Conservation (phyloP, 2,329 filamentous ascomycete genomes). For the Calcarisporium arbuscula region DNA sequence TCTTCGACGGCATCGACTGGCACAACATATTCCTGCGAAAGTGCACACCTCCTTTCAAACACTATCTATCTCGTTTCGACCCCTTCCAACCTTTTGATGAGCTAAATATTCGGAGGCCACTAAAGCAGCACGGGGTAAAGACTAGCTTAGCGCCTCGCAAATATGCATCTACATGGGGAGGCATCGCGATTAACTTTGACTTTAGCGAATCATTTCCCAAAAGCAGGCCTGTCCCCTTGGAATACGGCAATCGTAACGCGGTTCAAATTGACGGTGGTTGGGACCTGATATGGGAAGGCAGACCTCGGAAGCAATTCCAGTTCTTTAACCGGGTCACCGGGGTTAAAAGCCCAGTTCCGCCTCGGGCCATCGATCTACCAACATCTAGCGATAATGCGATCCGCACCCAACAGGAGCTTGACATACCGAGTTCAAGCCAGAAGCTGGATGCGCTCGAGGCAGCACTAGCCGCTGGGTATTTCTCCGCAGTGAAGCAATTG, state of each 20-base stretch:
- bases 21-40: background rate
- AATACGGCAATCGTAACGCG: background rate
- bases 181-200: too few relatives aligned
- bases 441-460: constrained; percentile 4
- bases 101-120: background rate
- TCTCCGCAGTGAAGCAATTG: constrained; percentile 1
- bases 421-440: constrained; percentile 3
- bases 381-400: too few relatives aligned
- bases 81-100: too few relatives aligned
- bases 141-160: background rate
- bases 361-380: background rate
- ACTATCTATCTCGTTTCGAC: too few relatives aligned
- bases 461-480: constrained; percentile 1
- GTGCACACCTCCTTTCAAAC: constrained; percentile 5
- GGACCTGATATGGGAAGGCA: constrained; percentile 2
- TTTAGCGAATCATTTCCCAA: too few relatives aligned
- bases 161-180: background rate
- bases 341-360: background rate
- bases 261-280: background rate
- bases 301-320: background rate
- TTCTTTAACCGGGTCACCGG: constrained; percentile 1
- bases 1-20: constrained; percentile 8
- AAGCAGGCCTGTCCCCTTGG: too few relatives aligned
- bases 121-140: background rate
- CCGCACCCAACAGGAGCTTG: too few relatives aligned